These are phyloP conservation scores for Russula vinacea DNA, from an alignment of 768 basidiomycete species.

Conservation along the genomic window DNA sequence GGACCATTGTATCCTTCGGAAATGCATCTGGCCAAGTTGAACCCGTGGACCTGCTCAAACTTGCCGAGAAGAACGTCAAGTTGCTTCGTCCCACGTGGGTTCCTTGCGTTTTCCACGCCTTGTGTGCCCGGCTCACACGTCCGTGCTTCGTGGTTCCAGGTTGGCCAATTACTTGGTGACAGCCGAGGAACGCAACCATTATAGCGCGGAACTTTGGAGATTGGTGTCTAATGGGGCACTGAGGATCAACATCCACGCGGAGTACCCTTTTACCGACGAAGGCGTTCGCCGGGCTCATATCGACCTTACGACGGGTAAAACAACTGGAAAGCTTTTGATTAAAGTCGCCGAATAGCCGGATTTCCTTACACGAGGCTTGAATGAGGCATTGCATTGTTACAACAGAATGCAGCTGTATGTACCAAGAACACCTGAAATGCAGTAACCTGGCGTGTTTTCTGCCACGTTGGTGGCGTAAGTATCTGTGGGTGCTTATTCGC, in stretches of 20 bases:
- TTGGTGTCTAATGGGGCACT: slow-evolving; percentile 57
- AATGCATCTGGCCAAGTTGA: slow-evolving; percentile 87
- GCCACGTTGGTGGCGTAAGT: slow-evolving; percentile 22
- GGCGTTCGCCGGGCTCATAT: slow-evolving; percentile 72
- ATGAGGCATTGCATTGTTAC: slow-evolving; percentile 40
- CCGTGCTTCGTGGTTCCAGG: slow-evolving; percentile 39
- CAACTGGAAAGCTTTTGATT: slow-evolving; percentile 82
- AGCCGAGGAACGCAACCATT: slow-evolving; percentile 65
- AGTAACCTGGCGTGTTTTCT: neutral
- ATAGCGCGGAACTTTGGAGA: slow-evolving; percentile 61
- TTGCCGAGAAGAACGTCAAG: slow-evolving; percentile 79
- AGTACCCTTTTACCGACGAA: slow-evolving; percentile 82
- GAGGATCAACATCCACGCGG: slow-evolving; percentile 65
- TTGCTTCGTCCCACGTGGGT: slow-evolving; percentile 72
- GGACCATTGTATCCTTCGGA: slow-evolving; percentile 85
- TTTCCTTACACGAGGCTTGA: slow-evolving; percentile 42
- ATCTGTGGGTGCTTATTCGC: neutral
- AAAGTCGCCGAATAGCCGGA: slow-evolving; percentile 45
- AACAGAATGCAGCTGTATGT: slow-evolving; percentile 44
- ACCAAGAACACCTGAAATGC: slow-evolving; percentile 30
- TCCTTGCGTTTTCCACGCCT: slow-evolving; percentile 5
- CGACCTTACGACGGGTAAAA: slow-evolving; percentile 74
- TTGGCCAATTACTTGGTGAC: slow-evolving; percentile 71
- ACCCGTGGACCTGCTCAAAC: slow-evolving; percentile 69
- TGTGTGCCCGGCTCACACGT: neutral